Evolutionary conservation across 805 yeast genomes (phyloP), one percentile per base, ranked within the genome.

Genomic region (Kregervanrija fluxuum): DNA sequence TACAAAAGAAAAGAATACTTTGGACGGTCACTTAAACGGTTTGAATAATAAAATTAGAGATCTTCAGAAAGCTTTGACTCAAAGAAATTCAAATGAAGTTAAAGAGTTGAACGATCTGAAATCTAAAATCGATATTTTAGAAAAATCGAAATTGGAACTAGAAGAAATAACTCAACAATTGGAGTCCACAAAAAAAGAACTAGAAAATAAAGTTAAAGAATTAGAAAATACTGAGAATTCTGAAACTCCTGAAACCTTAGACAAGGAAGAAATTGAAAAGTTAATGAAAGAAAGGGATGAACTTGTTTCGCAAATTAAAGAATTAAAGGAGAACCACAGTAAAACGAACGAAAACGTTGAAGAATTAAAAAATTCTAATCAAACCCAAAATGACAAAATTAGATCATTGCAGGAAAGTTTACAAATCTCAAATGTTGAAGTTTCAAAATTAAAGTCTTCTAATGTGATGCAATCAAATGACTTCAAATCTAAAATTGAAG

Each of bases 41-140:
- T 33, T 55, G 38, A 38, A 39, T 15, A 38, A 43, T 11, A 45
- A 50, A 15, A 39, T 56, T 2, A 44, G 41, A 14, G 52, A 44
- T 31, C 15, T 52, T 9, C 49, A 48, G 15, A 41, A 42, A 5
- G 49, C 45, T 5, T 37, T 48, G 36, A 51, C 49, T 12, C 30
- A 49, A 9, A 45, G 48, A 28, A 90, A 76, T 32, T 28, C 47
- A 8, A 46, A 45, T 30, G 50, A 41, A 35, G 42, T 48, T 15
- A 48, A 45, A 13, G 58, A 55, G 30, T 38, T 40, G 1, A 44
- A 36, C 8, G 43, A 37, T 11, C 33, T 54, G 40, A 36, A 8
- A 40, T 32, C 14, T 15, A 42, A 33, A 34, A 28, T 33, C 2
- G 30, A 15, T 14, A 39, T 15, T 10, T 8, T 39, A 14, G 43